These are phyloP conservation scores for Komagataella phaffii DNA, from an alignment of 805 yeast genomes.

Conservation along the genomic window DNA sequence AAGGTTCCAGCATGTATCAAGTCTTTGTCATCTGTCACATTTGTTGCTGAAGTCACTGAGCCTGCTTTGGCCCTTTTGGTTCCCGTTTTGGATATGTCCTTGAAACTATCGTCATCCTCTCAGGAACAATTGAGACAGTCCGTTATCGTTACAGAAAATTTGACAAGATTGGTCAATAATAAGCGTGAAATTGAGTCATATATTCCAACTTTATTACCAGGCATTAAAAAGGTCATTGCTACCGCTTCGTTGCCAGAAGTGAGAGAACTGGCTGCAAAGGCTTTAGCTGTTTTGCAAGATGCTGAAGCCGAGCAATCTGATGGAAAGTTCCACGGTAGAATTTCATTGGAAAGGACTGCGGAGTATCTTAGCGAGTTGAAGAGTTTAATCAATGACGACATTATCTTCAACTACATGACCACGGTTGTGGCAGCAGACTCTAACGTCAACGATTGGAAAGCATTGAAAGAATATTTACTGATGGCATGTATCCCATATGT, in stretches of 20 bases:
- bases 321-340: constrained; percentile 68
- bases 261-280: constrained; percentile 83
- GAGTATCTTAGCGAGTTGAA: constrained; percentile 22
- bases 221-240: constrained; percentile 74
- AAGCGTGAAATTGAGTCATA: constrained; percentile 80
- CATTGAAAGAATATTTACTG: constrained; percentile 40
- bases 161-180: constrained; percentile 90
- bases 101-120: constrained; percentile 76
- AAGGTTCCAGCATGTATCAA: constrained; percentile 84
- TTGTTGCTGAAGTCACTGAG: constrained; percentile 97
- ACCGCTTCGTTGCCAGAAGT: constrained; percentile 95
- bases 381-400: constrained; percentile 19
- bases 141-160: constrained; percentile 88
- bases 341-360: constrained; percentile 39
- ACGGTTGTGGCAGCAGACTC: constrained; percentile 45
- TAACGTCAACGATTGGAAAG: constrained; percentile 63
- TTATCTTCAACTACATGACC: constrained; percentile 33
- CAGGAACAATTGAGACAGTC: constrained; percentile 96
- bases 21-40: constrained; percentile 83
- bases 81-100: constrained; percentile 83
- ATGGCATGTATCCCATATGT: constrained; percentile 23
- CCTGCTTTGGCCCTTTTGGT: constrained; percentile 84
- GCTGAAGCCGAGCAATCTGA: constrained; percentile 61
- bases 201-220: constrained; percentile 84
- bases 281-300: constrained; percentile 65